Base-by-base conservation (phyloP, 257 asterid species). In the Penstemon davidsonii region DNA sequence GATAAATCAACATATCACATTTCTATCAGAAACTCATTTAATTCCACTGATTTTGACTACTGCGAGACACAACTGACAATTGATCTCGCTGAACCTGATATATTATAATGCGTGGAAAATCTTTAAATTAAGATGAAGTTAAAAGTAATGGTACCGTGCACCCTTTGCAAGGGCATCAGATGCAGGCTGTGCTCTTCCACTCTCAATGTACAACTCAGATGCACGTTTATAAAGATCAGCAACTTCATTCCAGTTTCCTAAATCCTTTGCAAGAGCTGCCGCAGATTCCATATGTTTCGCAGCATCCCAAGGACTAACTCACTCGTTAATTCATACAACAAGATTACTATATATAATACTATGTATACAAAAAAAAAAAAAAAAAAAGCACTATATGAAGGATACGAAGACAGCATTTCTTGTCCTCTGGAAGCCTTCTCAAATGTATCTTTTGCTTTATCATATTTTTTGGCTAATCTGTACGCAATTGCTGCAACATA, bases 371-470 rank as follows among this genome's bases (percentile, higher is more conserved):
- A 11, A 13, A 7, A 43, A 1, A 6, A 53, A 11, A 13, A 6
- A 5, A 55, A 7, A 9, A 15, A 25, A 55, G 7, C 33, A 25
- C 33, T 25, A 25, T 25, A 25, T 7, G 42, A 63, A 7, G 87
- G 95, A 84, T 91, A 94, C 97, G 97, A 94, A 55, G 96, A 78
- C 56, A 76, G 90, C 93, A 88, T 94, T 78, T 91, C 99, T 76
- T 94, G 96, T 67, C 99, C 99, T 78, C 88, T 91, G 1, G 99
- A 91, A 80, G 99, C 99, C 66, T 83, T 94, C 78, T 88, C 97
- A 73, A 85, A 94, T 64, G 99, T 95, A 10, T 80, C 90, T 83
- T 88, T 94, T 53, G 97, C 96, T 78, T 91, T 68, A 74, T 88
- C 97, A 59, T 78, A 78, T 25, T 88, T 82, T 73, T 79, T 94